These are phyloP conservation scores for Zizania latifolia DNA, from an alignment of 176 grass and related monocot genomes.

Conservation along the genomic window DNA sequence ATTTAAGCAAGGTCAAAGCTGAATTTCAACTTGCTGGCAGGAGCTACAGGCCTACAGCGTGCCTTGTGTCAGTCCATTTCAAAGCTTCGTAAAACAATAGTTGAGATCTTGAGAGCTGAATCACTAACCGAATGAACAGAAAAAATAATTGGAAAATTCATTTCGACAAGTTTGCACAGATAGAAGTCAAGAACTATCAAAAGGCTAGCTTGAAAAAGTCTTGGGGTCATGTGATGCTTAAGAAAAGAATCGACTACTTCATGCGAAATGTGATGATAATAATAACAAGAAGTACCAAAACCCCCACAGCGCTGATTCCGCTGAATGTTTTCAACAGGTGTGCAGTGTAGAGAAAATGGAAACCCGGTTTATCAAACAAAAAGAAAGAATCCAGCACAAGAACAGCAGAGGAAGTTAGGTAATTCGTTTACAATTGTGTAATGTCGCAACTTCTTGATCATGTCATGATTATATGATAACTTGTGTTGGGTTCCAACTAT, in stretches of 20 bases:
- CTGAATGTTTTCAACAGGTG: neutral
- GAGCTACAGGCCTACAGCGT: too few species aligned
- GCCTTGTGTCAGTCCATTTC: too few species aligned
- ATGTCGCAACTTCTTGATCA: neutral
- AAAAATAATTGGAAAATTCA: too few species aligned
- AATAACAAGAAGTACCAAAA: neutral
- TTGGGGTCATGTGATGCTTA: neutral
- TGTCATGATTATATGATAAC: conserved; percentile 1
- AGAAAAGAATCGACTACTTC: neutral
- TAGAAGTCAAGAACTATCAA: neutral
- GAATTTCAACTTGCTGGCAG: too few species aligned
- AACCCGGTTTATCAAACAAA: neutral
- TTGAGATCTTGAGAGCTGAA: too few species aligned
- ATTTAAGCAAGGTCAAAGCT: too few species aligned
- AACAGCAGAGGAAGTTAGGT: conserved; percentile 13
- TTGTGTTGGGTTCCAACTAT: conserved; percentile 31
- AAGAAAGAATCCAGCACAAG: neutral
- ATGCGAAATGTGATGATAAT: neutral
- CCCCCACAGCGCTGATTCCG: neutral
- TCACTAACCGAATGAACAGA: too few species aligned
- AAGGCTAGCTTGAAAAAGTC: neutral
- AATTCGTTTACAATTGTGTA: neutral
- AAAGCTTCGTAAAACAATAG: too few species aligned
- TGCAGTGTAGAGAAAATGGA: neutral
- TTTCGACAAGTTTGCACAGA: neutral